phyloP scores from a whole-genome alignment of 1,139 yeast genomes.

The Pneumocystis jirovecii region DNA sequence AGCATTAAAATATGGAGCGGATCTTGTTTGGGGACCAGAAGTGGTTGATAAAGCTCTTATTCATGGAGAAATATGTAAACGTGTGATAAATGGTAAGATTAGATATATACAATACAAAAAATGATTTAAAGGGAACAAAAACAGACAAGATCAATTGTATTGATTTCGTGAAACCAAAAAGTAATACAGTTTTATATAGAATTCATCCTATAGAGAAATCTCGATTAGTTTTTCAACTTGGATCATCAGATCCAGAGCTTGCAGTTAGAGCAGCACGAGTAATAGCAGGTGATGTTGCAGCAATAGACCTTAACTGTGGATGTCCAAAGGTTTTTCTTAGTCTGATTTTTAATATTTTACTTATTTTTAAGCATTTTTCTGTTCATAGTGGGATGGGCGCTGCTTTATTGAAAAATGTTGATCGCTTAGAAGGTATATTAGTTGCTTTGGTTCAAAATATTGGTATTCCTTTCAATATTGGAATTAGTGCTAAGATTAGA shows the following conservation, averaged over 20 bases:
- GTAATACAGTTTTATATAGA: slow-evolving; percentile 45
- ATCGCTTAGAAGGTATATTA: slow-evolving; percentile 52
- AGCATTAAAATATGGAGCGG: slow-evolving; percentile 74
- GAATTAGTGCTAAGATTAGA: slow-evolving; percentile 82
- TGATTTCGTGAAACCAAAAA: slow-evolving; percentile 28
- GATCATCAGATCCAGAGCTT: slow-evolving; percentile 65
- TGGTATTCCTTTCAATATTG: slow-evolving; percentile 60
- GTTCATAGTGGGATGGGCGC: slow-evolving; percentile 97
- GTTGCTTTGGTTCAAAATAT: slow-evolving; percentile 55
- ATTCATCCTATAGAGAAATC: slow-evolving; percentile 40
- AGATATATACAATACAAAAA: slow-evolving; percentile 2
- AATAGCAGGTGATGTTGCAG: slow-evolving; percentile 75
- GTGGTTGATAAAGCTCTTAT: slow-evolving; percentile 72
- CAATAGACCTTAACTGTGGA: slow-evolving; percentile 87
- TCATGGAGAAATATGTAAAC: slow-evolving; percentile 34
- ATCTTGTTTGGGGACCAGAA: slow-evolving; percentile 92
- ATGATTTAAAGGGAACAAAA: not conserved
- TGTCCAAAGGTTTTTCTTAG: slow-evolving; percentile 50
- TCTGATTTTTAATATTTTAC: not conserved
- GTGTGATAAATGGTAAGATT: slow-evolving; percentile 35
- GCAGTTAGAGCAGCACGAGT: slow-evolving; percentile 78
- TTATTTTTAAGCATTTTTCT: slow-evolving; percentile 27
- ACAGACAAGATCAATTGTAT: slow-evolving; percentile 21
- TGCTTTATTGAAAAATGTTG: slow-evolving; percentile 72
- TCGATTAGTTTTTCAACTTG: slow-evolving; percentile 66